Evolutionary conservation across 2,329 filamentous ascomycete genomes (phyloP).

Genomic region (Cladosporium sp.): DNA sequence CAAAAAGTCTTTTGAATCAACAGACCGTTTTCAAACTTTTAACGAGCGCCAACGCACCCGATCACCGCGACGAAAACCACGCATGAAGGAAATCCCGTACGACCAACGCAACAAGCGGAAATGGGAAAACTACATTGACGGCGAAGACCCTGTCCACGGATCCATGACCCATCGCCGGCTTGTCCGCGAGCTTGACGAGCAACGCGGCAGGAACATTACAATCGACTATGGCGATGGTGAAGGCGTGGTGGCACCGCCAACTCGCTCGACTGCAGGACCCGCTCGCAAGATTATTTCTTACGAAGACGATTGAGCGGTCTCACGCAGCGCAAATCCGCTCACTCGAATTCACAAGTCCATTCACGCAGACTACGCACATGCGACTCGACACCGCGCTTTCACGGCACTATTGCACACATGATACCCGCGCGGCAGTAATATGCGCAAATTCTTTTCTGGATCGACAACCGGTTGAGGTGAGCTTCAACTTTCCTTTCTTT

Average conservation of each 20-base stretch:
- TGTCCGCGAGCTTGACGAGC: conserved; percentile 41
- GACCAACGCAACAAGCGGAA: conserved; percentile 31
- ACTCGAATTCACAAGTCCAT: too few species aligned
- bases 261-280: too few species aligned
- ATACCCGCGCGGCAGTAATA: too few species aligned
- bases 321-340: too few species aligned
- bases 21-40: background rate
- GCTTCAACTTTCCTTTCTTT: background rate
- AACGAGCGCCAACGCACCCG: background rate
- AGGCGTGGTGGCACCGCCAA: background rate
- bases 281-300: background rate
- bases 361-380: too few species aligned
- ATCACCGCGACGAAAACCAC: conserved; percentile 9
- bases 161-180: conserved; percentile 42
- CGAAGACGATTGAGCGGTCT: background rate
- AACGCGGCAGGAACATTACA: conserved; percentile 35
- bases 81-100: conserved; percentile 27
- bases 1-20: conserved; percentile 16
- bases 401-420: too few species aligned
- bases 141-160: conserved; percentile 32
- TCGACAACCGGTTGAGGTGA: background rate
- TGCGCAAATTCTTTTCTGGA: too few species aligned
- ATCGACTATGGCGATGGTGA: conserved; percentile 41
- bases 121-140: conserved; percentile 34
- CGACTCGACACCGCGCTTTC: background rate